Evolutionary conservation across 257 asterid genomes (phyloP).

Genomic region (Cynanchum wilfordii): DNA sequence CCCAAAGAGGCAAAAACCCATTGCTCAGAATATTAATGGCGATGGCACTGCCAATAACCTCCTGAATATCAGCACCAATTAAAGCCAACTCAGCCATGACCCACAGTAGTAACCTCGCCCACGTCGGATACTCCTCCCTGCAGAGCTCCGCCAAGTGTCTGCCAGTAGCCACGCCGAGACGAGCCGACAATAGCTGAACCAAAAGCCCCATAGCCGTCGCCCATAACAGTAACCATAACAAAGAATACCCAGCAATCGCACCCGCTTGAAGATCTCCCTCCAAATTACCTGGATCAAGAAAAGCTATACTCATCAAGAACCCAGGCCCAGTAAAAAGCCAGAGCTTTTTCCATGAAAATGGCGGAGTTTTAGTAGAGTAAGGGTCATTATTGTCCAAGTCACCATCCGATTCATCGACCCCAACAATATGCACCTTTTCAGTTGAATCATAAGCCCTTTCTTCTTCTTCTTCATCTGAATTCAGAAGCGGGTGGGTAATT

Average conservation of each 20-base stretch:
- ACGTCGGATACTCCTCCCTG: conserved; percentile 33
- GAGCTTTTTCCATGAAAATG: conserved; percentile 39
- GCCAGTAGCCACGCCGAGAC: conserved; percentile 42
- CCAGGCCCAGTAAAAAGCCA: conserved; percentile 45
- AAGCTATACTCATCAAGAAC: conserved; percentile 38
- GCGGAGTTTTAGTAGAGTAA: conserved; percentile 18
- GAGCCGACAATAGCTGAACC: conserved; percentile 32
- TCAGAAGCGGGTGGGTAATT: conserved; percentile 8
- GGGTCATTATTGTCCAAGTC: conserved; percentile 3
- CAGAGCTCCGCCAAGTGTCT: conserved; percentile 39
- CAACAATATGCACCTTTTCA: conserved; percentile 22
- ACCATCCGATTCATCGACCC: conserved; percentile 8
- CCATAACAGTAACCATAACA: conserved; percentile 37
- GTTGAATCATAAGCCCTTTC: conserved; percentile 25
- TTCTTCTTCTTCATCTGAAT: conserved; percentile 20
- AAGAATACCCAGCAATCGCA: conserved; percentile 36
- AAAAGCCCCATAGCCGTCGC: conserved; percentile 37
- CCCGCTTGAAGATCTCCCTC: conserved; percentile 42
- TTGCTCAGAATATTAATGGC: conserved; percentile 34
- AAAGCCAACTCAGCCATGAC: conserved; percentile 38
- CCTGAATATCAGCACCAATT: conserved; percentile 39
- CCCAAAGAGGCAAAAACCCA: conserved; percentile 38
- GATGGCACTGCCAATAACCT: conserved; percentile 39
- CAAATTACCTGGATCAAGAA: conserved; percentile 40
- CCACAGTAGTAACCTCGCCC: conserved; percentile 36